Percentiles rank a stretch among this genome's conserved stretches.
Conservation (phyloP, 768 basidiomycete species). For the Collybia mongolica region DNA sequence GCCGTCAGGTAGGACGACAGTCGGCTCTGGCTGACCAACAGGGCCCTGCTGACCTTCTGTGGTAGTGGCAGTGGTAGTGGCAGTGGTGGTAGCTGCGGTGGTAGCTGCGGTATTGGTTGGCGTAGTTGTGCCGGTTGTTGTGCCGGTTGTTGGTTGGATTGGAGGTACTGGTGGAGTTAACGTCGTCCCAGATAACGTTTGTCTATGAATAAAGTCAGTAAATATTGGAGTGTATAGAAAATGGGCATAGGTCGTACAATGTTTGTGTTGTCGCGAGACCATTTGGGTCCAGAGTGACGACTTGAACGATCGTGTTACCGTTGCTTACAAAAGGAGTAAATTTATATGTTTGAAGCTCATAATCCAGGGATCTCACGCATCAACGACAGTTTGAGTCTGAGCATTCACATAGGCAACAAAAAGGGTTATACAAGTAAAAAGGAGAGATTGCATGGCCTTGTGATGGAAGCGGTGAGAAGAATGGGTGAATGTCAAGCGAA, state of each 20-base stretch:
- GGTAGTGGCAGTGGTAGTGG: slow-evolving; percentile 18
- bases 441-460: no score
- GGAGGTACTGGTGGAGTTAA: not conserved
- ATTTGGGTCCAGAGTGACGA: slow-evolving; percentile 16
- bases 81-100: slow-evolving; percentile 7
- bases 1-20: slow-evolving; percentile 36
- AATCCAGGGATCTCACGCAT: slow-evolving; percentile 37
- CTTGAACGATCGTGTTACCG: slow-evolving; percentile 53
- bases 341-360: not conserved
- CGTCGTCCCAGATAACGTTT: slow-evolving; percentile 15
- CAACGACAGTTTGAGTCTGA: slow-evolving; percentile 47
- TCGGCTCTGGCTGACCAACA: slow-evolving; percentile 52
- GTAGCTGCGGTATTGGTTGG: slow-evolving; percentile 19
- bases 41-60: slow-evolving; percentile 42
- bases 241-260: slow-evolving; percentile 7
- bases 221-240: not conserved
- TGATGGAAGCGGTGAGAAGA: no score
- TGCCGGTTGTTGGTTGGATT: slow-evolving; percentile 14
- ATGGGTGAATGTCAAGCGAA: no score
- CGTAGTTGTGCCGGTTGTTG: slow-evolving; percentile 19
- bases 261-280: slow-evolving; percentile 13
- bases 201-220: slow-evolving; percentile 8
- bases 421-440: slow-evolving; percentile 8
- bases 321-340: slow-evolving; percentile 20
- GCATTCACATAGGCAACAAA: slow-evolving; percentile 26